Percentiles rank a stretch among this genome's conserved stretches.
phyloP scores from a whole-genome alignment of 257 asterid genomes.

The Eustoma russellianum region DNA sequence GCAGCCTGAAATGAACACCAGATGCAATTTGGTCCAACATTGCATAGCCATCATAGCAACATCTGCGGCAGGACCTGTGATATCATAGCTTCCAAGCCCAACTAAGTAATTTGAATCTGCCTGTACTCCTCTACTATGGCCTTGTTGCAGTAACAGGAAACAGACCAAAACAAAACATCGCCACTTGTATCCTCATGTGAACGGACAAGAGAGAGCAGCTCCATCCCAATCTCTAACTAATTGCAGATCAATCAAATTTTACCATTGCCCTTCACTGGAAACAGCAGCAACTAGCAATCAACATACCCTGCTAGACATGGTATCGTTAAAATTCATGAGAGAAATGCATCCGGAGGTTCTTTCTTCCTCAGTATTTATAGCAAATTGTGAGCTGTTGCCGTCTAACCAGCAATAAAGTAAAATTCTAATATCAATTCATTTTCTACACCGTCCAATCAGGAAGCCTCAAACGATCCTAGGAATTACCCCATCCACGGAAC shows the following conservation, averaged over 20 bases:
- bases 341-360: too few relatives aligned
- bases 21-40: slow-evolving; percentile 66
- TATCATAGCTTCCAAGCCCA: slow-evolving; percentile 95
- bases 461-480: too few relatives aligned
- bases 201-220: slow-evolving; percentile 1
- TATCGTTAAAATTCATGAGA: background rate
- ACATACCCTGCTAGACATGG: background rate
- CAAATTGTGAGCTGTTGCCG: too few relatives aligned
- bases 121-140: slow-evolving; percentile 29
- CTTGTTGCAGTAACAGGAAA: slow-evolving; percentile 33
- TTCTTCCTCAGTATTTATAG: too few relatives aligned
- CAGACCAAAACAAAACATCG: slow-evolving; percentile 36
- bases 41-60: slow-evolving; percentile 99
- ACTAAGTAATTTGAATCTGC: slow-evolving; percentile 62
- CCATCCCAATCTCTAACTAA: slow-evolving; percentile 21
- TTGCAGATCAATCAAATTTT: slow-evolving; percentile 16
- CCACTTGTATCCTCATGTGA: slow-evolving; percentile 14
- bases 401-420: too few relatives aligned
- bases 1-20: slow-evolving; percentile 90
- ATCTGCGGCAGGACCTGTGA: slow-evolving; percentile 99
- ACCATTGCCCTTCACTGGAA: slow-evolving; percentile 26
- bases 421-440: too few relatives aligned
- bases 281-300: background rate
- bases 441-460: too few relatives aligned
- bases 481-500: too few relatives aligned